phyloP scores from a whole-genome alignment of 768 basidiomycete genomes.

The Agaricus subrufescens region DNA sequence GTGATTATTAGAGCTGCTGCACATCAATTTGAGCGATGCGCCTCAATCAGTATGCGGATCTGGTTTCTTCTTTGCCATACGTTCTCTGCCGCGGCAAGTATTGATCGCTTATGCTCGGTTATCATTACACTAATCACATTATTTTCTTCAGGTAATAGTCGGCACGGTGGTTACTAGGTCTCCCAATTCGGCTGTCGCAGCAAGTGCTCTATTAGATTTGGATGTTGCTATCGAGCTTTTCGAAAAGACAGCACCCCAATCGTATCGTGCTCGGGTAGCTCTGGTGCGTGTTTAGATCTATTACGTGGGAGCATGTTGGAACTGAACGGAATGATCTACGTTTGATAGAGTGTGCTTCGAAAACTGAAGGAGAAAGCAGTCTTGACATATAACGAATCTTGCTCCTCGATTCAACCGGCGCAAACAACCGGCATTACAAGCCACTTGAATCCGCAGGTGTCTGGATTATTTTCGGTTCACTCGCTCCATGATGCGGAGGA shows the following conservation, averaged over 20 bases:
- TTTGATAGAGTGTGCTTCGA: slow-evolving; percentile 34
- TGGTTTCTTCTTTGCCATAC: slow-evolving; percentile 50
- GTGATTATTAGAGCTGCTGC: slow-evolving; percentile 45
- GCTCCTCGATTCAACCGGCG: slow-evolving; percentile 9
- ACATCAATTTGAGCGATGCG: slow-evolving; percentile 44
- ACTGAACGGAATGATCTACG: not conserved
- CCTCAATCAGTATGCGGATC: slow-evolving; percentile 41
- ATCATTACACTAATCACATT: not conserved
- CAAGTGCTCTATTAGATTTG: slow-evolving; percentile 46
- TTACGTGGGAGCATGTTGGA: not conserved
- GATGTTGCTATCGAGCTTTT: slow-evolving; percentile 42
- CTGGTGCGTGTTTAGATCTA: slow-evolving; percentile 26
- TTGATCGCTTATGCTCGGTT: not conserved
- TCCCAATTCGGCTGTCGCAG: slow-evolving; percentile 44
- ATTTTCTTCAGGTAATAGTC: slow-evolving; percentile 40
- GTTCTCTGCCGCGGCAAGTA: slow-evolving; percentile 43
- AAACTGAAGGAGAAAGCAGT: slow-evolving; percentile 43
- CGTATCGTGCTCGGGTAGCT: slow-evolving; percentile 42
- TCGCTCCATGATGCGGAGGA: slow-evolving; percentile 32
- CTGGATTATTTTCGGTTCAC: slow-evolving; percentile 12
- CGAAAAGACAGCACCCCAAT: slow-evolving; percentile 37
- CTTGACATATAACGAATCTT: slow-evolving; percentile 27
- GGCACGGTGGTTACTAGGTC: slow-evolving; percentile 58
- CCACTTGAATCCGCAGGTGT: slow-evolving; percentile 1
- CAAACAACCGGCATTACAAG: slow-evolving; percentile 1